Conservation (phyloP, 495 filamentous ascomycete genomes). For the Staphylotrichum tortipilum region DNA sequence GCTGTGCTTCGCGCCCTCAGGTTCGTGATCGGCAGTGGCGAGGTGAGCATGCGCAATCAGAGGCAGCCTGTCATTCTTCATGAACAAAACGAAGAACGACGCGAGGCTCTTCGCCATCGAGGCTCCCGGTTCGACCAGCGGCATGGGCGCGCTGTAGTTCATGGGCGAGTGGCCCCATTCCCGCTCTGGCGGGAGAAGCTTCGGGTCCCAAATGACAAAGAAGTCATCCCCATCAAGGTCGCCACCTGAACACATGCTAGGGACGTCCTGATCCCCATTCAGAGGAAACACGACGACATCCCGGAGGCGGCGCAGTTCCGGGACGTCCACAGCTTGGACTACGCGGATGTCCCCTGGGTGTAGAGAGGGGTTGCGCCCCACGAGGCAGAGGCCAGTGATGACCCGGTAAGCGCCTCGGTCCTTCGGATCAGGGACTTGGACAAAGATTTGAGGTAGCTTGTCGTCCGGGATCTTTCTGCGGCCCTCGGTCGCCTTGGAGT, state of each 20-base stretch:
- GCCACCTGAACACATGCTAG: conserved; percentile 92
- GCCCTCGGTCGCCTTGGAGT: conserved; percentile 27
- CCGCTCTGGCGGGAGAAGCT: conserved; percentile 61
- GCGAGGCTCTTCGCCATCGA: conserved; percentile 64
- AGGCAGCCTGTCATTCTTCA: conserved; percentile 81
- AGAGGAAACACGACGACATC: conserved; percentile 84
- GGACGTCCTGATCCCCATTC: conserved; percentile 72
- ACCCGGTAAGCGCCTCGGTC: conserved; percentile 48
- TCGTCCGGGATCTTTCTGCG: conserved; percentile 30
- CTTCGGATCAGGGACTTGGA: conserved; percentile 58
- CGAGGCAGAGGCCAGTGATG: conserved; percentile 69
- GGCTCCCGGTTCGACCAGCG: conserved; percentile 41
- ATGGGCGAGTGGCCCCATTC: conserved; percentile 68
- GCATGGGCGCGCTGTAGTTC: conserved; percentile 52
- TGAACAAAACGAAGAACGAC: conserved; percentile 82
- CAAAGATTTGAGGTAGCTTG: conserved; percentile 75
- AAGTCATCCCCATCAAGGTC: conserved; percentile 97
- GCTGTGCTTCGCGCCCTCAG: conserved; percentile 53
- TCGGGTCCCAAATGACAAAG: conserved; percentile 83
- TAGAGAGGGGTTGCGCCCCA: conserved; percentile 89
- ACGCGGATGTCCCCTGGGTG: conserved; percentile 91
- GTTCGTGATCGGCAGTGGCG: conserved; percentile 59
- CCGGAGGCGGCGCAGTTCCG: conserved; percentile 60
- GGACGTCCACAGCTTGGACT: conserved; percentile 72
- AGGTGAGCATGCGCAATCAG: conserved; percentile 78